Percentiles rank a stretch among this genome's conserved stretches.
These are phyloP conservation scores for Fusarium sp. DNA, from an alignment of 2,329 filamentous ascomycete species.

Conservation along the genomic window DNA sequence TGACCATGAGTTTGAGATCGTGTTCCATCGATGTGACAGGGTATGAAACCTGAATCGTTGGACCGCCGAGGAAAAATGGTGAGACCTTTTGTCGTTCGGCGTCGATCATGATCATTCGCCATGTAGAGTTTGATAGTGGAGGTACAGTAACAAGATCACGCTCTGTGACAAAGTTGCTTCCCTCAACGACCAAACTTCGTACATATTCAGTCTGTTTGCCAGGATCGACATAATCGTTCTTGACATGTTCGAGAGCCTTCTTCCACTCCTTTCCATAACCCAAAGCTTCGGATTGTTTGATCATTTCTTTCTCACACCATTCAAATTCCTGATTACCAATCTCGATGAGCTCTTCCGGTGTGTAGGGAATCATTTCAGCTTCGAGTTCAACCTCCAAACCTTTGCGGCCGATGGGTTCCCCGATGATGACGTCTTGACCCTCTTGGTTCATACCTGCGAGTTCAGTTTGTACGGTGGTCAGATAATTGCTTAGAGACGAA, in stretches of 20 bases:
- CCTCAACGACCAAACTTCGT: slow-evolving; percentile 27
- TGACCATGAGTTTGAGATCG: slow-evolving; percentile 33
- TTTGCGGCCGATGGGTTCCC: slow-evolving; percentile 25
- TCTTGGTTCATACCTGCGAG: slow-evolving; percentile 24
- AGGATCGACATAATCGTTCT: slow-evolving; percentile 33
- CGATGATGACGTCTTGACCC: slow-evolving; percentile 13
- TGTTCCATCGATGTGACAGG: slow-evolving; percentile 29
- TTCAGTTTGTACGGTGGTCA: slow-evolving; percentile 14
- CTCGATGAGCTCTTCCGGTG: slow-evolving; percentile 25
- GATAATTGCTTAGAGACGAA: background rate
- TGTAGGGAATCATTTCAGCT: slow-evolving; percentile 34
- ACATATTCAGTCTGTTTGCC: slow-evolving; percentile 28
- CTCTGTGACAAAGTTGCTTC: slow-evolving; percentile 30
- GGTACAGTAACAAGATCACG: slow-evolving; percentile 30
- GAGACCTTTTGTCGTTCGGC: slow-evolving; percentile 30
- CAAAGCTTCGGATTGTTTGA: slow-evolving; percentile 24
- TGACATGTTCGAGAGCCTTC: slow-evolving; percentile 27
- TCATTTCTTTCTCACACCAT: slow-evolving; percentile 36
- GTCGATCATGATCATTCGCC: slow-evolving; percentile 34
- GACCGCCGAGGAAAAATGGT: slow-evolving; percentile 26
- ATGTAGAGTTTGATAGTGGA: slow-evolving; percentile 26
- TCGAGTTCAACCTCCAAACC: slow-evolving; percentile 29
- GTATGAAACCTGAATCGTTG: slow-evolving; percentile 26
- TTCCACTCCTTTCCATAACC: slow-evolving; percentile 33
- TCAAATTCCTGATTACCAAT: slow-evolving; percentile 32